Evolutionary conservation across 1,284 basidiomycete genomes (phyloP).

Genomic region (Ceratobasidium sp.): DNA sequence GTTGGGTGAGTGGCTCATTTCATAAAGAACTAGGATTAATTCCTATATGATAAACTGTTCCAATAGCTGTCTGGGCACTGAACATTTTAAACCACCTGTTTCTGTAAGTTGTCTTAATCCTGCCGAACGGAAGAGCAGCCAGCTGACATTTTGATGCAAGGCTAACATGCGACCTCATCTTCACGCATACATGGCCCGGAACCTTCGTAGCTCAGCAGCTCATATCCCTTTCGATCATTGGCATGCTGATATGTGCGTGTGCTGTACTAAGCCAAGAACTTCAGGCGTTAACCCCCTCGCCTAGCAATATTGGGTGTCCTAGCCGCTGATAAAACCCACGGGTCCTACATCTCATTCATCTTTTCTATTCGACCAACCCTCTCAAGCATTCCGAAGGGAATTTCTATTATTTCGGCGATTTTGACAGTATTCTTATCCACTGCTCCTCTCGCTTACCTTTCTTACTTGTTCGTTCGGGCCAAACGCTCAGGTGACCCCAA

Average conservation of each 20-base stretch:
- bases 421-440: not conserved
- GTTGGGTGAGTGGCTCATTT: not conserved
- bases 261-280: not conserved
- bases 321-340: not conserved
- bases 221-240: not conserved
- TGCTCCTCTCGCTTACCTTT: not conserved
- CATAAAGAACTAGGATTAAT: not conserved
- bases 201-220: slow-evolving; percentile 4
- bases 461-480: not conserved
- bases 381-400: not conserved
- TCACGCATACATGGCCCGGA: not conserved
- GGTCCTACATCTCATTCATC: not conserved
- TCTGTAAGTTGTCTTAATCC: not conserved
- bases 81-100: not conserved
- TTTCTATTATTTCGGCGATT: not conserved
- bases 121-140: not conserved
- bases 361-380: not conserved
- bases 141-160: not conserved
- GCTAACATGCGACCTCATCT: not conserved
- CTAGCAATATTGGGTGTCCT: not conserved
- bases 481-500: not conserved
- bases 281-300: not conserved
- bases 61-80: not conserved
- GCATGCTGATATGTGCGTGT: not conserved
- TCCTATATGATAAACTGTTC: not conserved